Conservation (phyloP, 192 early-diverging fungal species). For the Backusella macrospora region DNA sequence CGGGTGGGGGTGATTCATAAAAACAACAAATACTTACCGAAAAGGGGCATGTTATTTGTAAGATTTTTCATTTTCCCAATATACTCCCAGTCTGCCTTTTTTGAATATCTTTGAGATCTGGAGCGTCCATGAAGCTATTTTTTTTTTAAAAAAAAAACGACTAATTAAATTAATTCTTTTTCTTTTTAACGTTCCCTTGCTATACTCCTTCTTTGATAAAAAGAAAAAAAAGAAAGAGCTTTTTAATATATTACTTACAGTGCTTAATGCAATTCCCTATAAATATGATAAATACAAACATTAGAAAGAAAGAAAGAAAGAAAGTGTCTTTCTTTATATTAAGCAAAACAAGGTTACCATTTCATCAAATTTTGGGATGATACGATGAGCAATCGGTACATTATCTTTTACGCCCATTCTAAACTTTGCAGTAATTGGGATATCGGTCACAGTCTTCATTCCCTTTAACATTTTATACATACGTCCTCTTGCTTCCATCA, state of each 20-base stretch:
- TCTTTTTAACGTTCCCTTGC: not conserved
- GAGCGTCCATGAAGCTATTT: slow-evolving; percentile 84
- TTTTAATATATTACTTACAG: slow-evolving; percentile 39
- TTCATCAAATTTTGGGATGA: slow-evolving; percentile 69
- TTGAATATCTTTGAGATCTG: slow-evolving; percentile 90
- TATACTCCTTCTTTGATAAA: not conserved
- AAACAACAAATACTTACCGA: slow-evolving; percentile 37
- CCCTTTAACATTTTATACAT: slow-evolving; percentile 76
- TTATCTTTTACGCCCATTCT: slow-evolving; percentile 74
- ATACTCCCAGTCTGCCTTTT: slow-evolving; percentile 91
- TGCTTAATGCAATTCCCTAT: slow-evolving; percentile 61
- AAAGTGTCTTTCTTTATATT: not conserved
- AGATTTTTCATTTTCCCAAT: slow-evolving; percentile 63
- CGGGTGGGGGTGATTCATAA: not conserved
- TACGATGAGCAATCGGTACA: slow-evolving; percentile 67
- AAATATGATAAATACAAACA: not conserved
- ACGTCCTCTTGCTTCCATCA: slow-evolving; percentile 68
- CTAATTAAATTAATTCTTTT: not conserved
- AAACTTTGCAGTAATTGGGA: slow-evolving; percentile 90
- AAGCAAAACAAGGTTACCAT: no score
- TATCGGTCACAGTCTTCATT: slow-evolving; percentile 70
- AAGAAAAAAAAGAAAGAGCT: no score
- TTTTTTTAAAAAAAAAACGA: not conserved
- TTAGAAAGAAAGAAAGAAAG: not conserved
- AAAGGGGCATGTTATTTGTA: slow-evolving; percentile 56